These are phyloP conservation scores for Pezicula radicicola DNA, from an alignment of 2,329 filamentous ascomycete genomes.

Conservation along the genomic window DNA sequence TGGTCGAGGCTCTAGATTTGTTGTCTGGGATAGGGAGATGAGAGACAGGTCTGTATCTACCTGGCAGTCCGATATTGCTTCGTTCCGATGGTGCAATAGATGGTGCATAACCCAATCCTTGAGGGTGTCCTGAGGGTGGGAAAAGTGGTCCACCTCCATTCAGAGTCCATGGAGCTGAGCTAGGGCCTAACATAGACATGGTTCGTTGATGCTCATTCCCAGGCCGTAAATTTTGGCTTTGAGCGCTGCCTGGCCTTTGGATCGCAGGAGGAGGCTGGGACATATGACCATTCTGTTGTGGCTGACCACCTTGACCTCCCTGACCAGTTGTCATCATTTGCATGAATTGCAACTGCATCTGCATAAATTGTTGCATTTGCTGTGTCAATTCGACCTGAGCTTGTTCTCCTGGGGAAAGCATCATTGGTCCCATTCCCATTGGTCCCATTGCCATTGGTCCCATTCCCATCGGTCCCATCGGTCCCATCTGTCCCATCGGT, in stretches of 20 bases:
- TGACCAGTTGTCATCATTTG: constrained; percentile 62
- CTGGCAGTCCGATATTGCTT: constrained; percentile 87
- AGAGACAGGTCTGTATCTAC: constrained; percentile 87
- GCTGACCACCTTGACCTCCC: constrained; percentile 14
- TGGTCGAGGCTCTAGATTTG: constrained; percentile 27
- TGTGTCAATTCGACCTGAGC: constrained; percentile 78
- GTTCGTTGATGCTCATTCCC: constrained; percentile 45
- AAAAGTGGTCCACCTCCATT: constrained; percentile 37
- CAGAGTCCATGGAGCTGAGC: constrained; percentile 55
- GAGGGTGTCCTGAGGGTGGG: constrained; percentile 44
- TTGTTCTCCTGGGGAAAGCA: constrained; percentile 59
- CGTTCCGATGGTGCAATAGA: constrained; percentile 95
- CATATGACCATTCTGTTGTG: constrained; percentile 17
- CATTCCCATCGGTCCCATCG: constrained; percentile 27
- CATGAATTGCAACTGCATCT: constrained; percentile 95
- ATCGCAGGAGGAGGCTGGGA: constrained; percentile 18
- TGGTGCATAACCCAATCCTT: constrained; percentile 67
- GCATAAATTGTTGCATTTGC: constrained; percentile 85
- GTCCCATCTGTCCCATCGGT: constrained; percentile 26
- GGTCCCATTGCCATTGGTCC: constrained; percentile 25
- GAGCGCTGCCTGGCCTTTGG: constrained; percentile 18
- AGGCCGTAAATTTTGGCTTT: neutral
- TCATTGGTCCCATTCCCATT: constrained; percentile 27
- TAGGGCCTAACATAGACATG: constrained; percentile 82
- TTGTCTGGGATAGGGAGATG: constrained; percentile 44